These are phyloP conservation scores for Scleroderma citrinum DNA, from an alignment of 768 basidiomycete genomes.

Conservation along the genomic window DNA sequence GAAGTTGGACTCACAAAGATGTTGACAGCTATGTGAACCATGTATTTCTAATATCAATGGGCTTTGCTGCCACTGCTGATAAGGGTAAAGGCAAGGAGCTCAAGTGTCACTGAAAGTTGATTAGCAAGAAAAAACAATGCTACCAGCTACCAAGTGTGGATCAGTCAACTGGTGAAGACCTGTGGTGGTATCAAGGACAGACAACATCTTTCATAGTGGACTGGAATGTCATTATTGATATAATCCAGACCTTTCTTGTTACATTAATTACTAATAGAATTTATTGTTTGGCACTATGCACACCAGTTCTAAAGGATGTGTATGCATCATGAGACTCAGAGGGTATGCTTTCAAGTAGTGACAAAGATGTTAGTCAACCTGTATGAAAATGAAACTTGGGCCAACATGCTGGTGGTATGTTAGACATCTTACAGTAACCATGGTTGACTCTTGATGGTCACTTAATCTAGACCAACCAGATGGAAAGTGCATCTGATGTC, in stretches of 20 bases:
- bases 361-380: too few species aligned
- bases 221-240: conserved; percentile 1
- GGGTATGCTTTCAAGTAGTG: not conserved
- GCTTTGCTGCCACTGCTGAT: not conserved
- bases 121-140: not conserved
- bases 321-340: conserved; percentile 3
- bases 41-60: too few species aligned
- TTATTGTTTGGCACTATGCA: not conserved
- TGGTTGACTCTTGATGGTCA: not conserved
- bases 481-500: not conserved
- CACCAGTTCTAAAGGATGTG: not conserved
- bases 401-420: too few species aligned
- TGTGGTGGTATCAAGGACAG: not conserved
- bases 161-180: not conserved
- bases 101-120: not conserved
- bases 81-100: not conserved
- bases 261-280: conserved; percentile 1
- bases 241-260: not conserved
- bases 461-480: not conserved
- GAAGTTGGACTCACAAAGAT: not conserved
- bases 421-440: too few species aligned
- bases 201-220: not conserved
- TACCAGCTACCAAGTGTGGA: not conserved
- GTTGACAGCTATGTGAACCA: not conserved
- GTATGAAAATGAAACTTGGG: too few species aligned